Base-by-base conservation (phyloP, 257 asterid species). In the Striga asiatica region DNA sequence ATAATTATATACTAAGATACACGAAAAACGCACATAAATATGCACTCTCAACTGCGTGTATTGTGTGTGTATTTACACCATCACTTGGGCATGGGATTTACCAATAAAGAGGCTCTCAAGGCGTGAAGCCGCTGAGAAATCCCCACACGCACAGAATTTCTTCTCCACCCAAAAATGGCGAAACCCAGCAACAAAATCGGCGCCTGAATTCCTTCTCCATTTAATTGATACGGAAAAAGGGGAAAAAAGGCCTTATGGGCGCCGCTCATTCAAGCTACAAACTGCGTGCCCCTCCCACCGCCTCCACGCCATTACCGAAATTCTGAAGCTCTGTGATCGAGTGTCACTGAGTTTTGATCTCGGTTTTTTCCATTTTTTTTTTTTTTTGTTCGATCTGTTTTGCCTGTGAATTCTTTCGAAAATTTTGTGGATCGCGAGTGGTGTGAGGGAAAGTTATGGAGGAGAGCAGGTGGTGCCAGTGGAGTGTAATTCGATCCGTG, bases 401-500 rank as follows among this genome's bases (percentile, higher is more conserved):
- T 41, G 47, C 50, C 51, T 56, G 23, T 12, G 41, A 14, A 8
- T 34, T n/a, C n/a, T n/a, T n/a, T n/a, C 9, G 12, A 34, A 6
- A 25, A 38, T 37, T 19, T 2, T 59, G 45, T 60, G 68, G 60
- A 71, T 75, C 78, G 54, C 68, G 69, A 67, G 60, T 58, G 46
- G 70, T 45, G 24, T 18, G 27, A 49, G n/a, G 13, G 22, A 45
- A 37, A 72, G 43, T 47, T 11, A 80, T 79, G 95, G 89, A 85
- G 70, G 83, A 71, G 61, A 62, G 57, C 43, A 25, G 63, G 62
- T 39, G 73, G 56, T 78, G 66, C 32, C 76, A 79, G 47, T 82
- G 93, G 95, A 74, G 61, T 64, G 93, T 72, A 25, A 56, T 85
- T 68, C 84, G 93, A 74, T 76, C 95, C 71, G 10, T 82, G 1